Evolutionary conservation across 768 basidiomycete species (phyloP).

Genomic region (Boletus tomentosulus): DNA sequence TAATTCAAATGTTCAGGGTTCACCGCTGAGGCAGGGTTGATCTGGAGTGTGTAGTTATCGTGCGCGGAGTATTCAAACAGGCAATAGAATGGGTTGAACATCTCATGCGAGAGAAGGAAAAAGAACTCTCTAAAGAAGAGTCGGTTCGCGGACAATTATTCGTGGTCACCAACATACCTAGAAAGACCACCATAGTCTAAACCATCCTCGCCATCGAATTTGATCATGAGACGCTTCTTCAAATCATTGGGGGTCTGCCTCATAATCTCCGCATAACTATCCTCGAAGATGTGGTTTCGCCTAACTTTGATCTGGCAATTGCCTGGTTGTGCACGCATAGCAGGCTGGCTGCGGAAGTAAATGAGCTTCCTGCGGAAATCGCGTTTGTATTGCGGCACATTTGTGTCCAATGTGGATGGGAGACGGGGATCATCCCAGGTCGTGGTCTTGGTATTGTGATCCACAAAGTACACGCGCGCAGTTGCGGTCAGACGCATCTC

Average conservation of each 20-base stretch:
- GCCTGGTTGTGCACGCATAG: constrained; percentile 95
- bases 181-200: constrained; percentile 98
- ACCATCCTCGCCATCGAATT: constrained; percentile 99
- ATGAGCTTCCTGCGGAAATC: constrained; percentile 99
- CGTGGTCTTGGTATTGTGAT: constrained; percentile 99
- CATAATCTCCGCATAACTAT: constrained; percentile 99
- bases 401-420: constrained; percentile 92
- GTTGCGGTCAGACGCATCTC: constrained; percentile 99
- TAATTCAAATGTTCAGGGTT: constrained; percentile 99
- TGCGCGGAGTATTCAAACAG: constrained; percentile 99
- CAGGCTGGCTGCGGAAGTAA: constrained; percentile 98
- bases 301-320: constrained; percentile 99
- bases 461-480: constrained; percentile 98
- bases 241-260: constrained; percentile 96
- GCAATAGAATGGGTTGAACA: constrained; percentile 99
- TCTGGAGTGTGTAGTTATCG: constrained; percentile 99
- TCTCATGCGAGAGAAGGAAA: constrained; percentile 98
- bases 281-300: constrained; percentile 98
- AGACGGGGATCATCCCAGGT: constrained; percentile 99
- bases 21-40: constrained; percentile 96
- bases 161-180: constrained; percentile 49
- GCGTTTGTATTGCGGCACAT: constrained; percentile 99
- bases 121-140: constrained; percentile 83
- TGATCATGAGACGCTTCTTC: constrained; percentile 99
- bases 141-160: constrained; percentile 5